A percentile compares a stretch with the other conserved stretches of the same genome.
These are phyloP conservation scores for Aspergillus steynii DNA, from an alignment of 495 filamentous ascomycete species.

Conservation along the genomic window DNA sequence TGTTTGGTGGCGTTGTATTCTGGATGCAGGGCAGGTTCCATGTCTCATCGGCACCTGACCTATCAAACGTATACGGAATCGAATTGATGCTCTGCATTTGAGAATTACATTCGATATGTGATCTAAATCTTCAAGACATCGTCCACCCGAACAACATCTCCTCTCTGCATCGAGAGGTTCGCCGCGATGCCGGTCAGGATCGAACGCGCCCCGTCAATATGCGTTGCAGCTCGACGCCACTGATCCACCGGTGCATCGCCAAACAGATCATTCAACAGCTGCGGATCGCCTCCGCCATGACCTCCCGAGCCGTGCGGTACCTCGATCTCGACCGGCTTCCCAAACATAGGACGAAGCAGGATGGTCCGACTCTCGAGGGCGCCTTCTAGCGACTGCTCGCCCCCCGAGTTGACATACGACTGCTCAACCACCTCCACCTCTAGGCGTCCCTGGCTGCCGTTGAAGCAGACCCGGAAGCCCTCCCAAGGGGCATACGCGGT, in stretches of 20 bases:
- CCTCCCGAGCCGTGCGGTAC: conserved; percentile 26
- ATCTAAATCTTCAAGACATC: conserved; percentile 26
- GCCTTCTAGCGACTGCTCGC: conserved; percentile 33
- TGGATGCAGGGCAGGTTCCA: too few species aligned
- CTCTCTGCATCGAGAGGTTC: conserved; percentile 55
- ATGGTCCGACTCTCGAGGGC: conserved; percentile 47
- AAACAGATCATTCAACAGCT: conserved; percentile 33
- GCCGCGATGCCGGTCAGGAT: conserved; percentile 60
- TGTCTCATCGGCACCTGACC: too few species aligned
- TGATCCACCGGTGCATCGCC: conserved; percentile 23
- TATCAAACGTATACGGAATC: too few species aligned
- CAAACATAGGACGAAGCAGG: conserved; percentile 36
- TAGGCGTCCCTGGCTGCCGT: conserved; percentile 30
- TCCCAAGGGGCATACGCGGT: conserved; percentile 38
- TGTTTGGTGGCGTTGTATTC: too few species aligned
- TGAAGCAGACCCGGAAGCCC: conserved; percentile 35
- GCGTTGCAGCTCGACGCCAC: conserved; percentile 31
- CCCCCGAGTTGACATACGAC: conserved; percentile 36
- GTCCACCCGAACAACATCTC: conserved; percentile 33
- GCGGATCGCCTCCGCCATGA: conserved; percentile 36
- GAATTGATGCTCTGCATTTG: too few species aligned
- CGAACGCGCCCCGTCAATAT: conserved; percentile 56
- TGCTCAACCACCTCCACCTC: conserved; percentile 38
- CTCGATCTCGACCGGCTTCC: conserved; percentile 28
- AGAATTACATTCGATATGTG: too few species aligned